phyloP scores from a whole-genome alignment of 768 basidiomycete genomes.

The Galerina sulciceps region DNA sequence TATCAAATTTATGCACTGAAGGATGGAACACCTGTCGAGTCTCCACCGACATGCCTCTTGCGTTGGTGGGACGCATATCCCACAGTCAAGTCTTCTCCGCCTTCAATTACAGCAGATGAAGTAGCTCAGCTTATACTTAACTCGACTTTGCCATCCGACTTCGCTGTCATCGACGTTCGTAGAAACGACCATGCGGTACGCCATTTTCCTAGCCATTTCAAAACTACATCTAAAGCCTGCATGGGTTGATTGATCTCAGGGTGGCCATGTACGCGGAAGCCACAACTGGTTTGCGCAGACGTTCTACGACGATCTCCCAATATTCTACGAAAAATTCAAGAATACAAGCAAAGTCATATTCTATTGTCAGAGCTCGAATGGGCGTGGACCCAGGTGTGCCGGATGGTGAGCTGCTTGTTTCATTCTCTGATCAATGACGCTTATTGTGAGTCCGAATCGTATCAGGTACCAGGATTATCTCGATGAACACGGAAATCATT shows the following conservation, averaged over 20 bases:
- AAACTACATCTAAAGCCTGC: too few species aligned
- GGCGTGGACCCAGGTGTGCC: conserved; percentile 57
- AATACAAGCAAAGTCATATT: conserved; percentile 50
- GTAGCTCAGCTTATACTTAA: conserved; percentile 39
- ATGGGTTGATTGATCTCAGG: conserved; percentile 31
- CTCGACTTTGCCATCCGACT: conserved; percentile 18
- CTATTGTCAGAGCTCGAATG: conserved; percentile 56
- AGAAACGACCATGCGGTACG: conserved; percentile 48
- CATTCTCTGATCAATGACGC: too few species aligned
- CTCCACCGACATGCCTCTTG: conserved; percentile 33
- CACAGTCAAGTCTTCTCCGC: conserved; percentile 32
- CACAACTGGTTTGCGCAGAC: conserved; percentile 52
- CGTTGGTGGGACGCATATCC: conserved; percentile 65
- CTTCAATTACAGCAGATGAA: conserved; percentile 36
- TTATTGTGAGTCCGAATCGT: too few species aligned
- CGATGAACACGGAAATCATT: not conserved
- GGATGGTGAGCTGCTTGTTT: conserved; percentile 46
- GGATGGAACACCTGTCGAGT: conserved; percentile 6
- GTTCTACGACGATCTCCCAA: conserved; percentile 48
- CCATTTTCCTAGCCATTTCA: too few species aligned
- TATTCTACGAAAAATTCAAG: conserved; percentile 45
- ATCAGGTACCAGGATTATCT: conserved; percentile 15
- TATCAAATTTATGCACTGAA: conserved; percentile 54
- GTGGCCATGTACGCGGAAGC: conserved; percentile 58
- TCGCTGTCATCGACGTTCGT: conserved; percentile 56